phyloP scores from a whole-genome alignment of 2,329 filamentous ascomycete species.

The Xenoacremonium recifei region DNA sequence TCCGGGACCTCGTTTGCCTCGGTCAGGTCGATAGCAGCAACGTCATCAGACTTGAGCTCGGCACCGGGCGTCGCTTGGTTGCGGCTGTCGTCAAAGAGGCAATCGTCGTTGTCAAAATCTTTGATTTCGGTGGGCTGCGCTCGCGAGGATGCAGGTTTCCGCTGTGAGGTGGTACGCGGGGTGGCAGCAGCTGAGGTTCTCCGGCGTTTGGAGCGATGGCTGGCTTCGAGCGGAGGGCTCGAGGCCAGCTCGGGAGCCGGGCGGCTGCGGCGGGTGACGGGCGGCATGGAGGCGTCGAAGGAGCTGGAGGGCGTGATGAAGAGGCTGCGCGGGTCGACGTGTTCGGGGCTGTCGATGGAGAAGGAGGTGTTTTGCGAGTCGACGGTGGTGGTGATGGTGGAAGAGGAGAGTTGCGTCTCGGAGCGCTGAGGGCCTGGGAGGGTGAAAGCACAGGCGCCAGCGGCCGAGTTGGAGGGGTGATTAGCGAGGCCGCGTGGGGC shows the following conservation, averaged over 20 bases:
- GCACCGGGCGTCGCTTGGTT: constrained; percentile 9
- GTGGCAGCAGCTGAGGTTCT: constrained; percentile 15
- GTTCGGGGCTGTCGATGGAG: constrained; percentile 27
- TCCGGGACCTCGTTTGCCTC: constrained; percentile 44
- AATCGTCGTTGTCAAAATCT: constrained; percentile 24
- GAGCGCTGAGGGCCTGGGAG: constrained; percentile 16
- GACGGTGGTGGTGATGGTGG: constrained; percentile 16
- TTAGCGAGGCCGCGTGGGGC: constrained; percentile 17
- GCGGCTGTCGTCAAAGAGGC: constrained; percentile 24
- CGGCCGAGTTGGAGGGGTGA: constrained; percentile 3
- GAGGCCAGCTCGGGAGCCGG: constrained; percentile 10
- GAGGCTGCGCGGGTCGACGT: constrained; percentile 21
- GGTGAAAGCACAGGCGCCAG: constrained; percentile 16
- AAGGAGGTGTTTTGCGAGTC: constrained; percentile 26
- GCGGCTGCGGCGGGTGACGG: constrained; percentile 5
- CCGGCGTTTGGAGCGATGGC: constrained; percentile 25
- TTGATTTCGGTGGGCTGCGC: constrained; percentile 8
- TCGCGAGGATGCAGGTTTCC: constrained; percentile 5
- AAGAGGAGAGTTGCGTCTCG: constrained; percentile 19
- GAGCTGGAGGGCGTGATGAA: constrained; percentile 26
- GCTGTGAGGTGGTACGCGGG: constrained; percentile 5
- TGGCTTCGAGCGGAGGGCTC: constrained; percentile 9
- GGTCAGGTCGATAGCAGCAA: constrained; percentile 34
- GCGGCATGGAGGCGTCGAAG: constrained; percentile 29
- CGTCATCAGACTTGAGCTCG: constrained; percentile 20